Percentiles rank a stretch among this genome's conserved stretches.
These are phyloP conservation scores for Hortaea werneckii DNA, from an alignment of 2,329 filamentous ascomycete species.

Conservation along the genomic window DNA sequence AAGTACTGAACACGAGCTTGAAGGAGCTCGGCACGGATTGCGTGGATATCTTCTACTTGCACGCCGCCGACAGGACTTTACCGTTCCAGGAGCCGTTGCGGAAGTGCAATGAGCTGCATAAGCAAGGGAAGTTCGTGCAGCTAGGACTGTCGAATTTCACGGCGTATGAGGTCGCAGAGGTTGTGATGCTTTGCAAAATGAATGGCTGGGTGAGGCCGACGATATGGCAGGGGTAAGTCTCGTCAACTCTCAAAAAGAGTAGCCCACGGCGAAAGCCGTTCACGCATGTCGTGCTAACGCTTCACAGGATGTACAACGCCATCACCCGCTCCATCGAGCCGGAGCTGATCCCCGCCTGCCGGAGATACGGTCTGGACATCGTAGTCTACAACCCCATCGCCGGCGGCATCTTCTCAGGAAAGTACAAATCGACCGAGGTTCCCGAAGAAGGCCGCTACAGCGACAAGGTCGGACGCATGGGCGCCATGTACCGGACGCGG, in stretches of 20 bases:
- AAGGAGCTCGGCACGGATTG: slow-evolving; percentile 61
- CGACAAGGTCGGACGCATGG: slow-evolving; percentile 36
- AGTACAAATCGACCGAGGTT: slow-evolving; percentile 59
- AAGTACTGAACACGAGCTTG: slow-evolving; percentile 57
- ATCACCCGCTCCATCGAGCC: slow-evolving; percentile 57
- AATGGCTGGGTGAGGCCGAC: slow-evolving; percentile 74
- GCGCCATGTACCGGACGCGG: slow-evolving; percentile 49
- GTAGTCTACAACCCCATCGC: slow-evolving; percentile 77
- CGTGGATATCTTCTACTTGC: slow-evolving; percentile 71
- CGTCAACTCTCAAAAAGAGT: too few species aligned
- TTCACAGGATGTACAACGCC: slow-evolving; percentile 43
- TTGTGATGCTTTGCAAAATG: slow-evolving; percentile 67
- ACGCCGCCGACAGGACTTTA: slow-evolving; percentile 48
- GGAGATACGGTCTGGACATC: slow-evolving; percentile 66
- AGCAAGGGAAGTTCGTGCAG: slow-evolving; percentile 72
- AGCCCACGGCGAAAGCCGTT: too few species aligned
- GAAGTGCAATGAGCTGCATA: slow-evolving; percentile 70
- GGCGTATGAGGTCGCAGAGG: slow-evolving; percentile 78
- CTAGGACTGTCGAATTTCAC: slow-evolving; percentile 78
- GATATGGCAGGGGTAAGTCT: slow-evolving; percentile 57
- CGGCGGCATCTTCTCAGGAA: slow-evolving; percentile 70
- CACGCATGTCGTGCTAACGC: too few species aligned
- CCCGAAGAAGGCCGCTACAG: slow-evolving; percentile 63
- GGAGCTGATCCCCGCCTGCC: slow-evolving; percentile 64
- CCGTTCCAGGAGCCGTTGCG: slow-evolving; percentile 73